phyloP scores from a whole-genome alignment of 1,284 basidiomycete genomes.

The Pseudozyma flocculosa region DNA sequence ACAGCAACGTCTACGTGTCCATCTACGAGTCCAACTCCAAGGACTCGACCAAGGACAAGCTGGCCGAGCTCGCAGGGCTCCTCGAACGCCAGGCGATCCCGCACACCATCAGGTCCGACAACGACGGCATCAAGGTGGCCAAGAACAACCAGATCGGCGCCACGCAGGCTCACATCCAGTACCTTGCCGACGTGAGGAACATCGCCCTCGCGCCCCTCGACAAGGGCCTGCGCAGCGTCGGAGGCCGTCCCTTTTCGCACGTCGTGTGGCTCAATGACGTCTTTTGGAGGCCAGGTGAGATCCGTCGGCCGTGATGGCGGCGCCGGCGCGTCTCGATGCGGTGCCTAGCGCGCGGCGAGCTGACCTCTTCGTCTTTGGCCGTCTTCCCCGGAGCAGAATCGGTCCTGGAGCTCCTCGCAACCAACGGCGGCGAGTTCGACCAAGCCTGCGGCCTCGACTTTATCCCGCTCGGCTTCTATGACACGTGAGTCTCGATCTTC shows the following conservation, averaged over 20 bases:
- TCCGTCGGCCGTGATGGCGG: slow-evolving; percentile 12
- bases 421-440: slow-evolving; percentile 63
- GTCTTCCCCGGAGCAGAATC: too few species aligned
- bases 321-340: too few species aligned
- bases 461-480: slow-evolving; percentile 62
- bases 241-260: slow-evolving; percentile 15
- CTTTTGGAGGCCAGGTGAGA: slow-evolving; percentile 9
- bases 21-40: slow-evolving; percentile 65
- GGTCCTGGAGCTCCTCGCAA: slow-evolving; percentile 62
- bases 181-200: slow-evolving; percentile 41
- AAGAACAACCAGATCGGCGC: too few species aligned
- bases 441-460: slow-evolving; percentile 66
- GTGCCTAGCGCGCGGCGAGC: too few species aligned
- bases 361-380: too few species aligned
- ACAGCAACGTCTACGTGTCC: slow-evolving; percentile 65
- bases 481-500: slow-evolving; percentile 62
- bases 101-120: neutral
- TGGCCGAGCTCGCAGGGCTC: slow-evolving; percentile 58
- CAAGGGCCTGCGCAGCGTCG: slow-evolving; percentile 10
- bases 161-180: too few species aligned
- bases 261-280: slow-evolving; percentile 51
- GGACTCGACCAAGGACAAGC: slow-evolving; percentile 61
- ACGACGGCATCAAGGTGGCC: too few species aligned
- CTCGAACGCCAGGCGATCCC: too few species aligned
- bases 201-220: slow-evolving; percentile 39